These are phyloP conservation scores for Penicillium subrubescens DNA, from an alignment of 495 filamentous ascomycete species.

Conservation along the genomic window DNA sequence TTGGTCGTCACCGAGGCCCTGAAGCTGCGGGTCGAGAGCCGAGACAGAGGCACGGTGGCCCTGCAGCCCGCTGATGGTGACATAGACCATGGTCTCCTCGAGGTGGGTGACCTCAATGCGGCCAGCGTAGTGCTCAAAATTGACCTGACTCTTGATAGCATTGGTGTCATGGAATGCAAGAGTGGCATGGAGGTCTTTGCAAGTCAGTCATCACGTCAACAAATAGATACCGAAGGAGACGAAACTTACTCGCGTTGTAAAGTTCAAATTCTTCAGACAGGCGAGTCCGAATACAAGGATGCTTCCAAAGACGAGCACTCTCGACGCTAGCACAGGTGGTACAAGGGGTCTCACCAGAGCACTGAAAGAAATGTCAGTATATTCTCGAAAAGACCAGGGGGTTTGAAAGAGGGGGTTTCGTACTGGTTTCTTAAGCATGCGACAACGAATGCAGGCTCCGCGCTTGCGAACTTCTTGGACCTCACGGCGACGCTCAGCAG, in stretches of 20 bases:
- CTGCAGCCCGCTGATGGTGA: slow-evolving; percentile 54
- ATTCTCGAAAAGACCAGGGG: not conserved
- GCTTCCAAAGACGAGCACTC: slow-evolving; percentile 77
- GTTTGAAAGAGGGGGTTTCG: slow-evolving; percentile 6
- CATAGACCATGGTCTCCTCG: slow-evolving; percentile 55
- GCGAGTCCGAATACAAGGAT: slow-evolving; percentile 74
- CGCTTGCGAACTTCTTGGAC: slow-evolving; percentile 79
- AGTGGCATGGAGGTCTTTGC: slow-evolving; percentile 62
- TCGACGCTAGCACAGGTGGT: slow-evolving; percentile 77
- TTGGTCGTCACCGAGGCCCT: slow-evolving; percentile 50
- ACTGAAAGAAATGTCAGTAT: slow-evolving; percentile 40
- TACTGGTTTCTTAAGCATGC: slow-evolving; percentile 81
- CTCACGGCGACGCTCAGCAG: slow-evolving; percentile 67
- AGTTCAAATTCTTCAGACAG: slow-evolving; percentile 74
- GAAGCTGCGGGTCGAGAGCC: slow-evolving; percentile 55
- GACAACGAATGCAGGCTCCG: slow-evolving; percentile 83
- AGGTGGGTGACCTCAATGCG: slow-evolving; percentile 72
- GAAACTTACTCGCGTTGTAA: slow-evolving; percentile 60
- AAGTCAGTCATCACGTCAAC: slow-evolving; percentile 18
- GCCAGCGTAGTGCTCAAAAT: slow-evolving; percentile 58
- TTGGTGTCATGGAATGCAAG: slow-evolving; percentile 68
- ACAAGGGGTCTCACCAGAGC: slow-evolving; percentile 79
- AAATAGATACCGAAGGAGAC: not conserved
- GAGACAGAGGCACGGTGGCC: slow-evolving; percentile 48
- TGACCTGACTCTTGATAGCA: slow-evolving; percentile 56